phyloP scores from a whole-genome alignment of 345 rosid genomes.

The Pistacia vera region DNA sequence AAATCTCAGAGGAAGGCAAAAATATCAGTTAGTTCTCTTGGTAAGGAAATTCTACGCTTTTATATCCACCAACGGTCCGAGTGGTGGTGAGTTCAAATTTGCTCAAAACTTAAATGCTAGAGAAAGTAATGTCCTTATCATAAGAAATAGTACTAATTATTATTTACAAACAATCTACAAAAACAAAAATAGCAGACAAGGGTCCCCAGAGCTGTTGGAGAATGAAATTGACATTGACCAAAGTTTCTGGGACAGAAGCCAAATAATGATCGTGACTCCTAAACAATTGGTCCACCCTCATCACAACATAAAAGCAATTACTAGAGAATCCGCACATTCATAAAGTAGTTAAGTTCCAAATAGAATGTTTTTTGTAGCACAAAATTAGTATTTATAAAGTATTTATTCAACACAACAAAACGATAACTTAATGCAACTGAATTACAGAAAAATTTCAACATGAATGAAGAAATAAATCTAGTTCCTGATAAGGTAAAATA shows the following conservation, averaged over 20 bases:
- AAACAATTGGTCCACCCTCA: conserved; percentile 48
- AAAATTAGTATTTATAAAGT: neutral
- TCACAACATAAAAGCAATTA: conserved; percentile 29
- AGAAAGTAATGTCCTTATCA: conserved; percentile 35
- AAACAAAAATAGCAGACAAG: conserved; percentile 44
- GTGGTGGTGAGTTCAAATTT: conserved; percentile 39
- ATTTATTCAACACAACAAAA: neutral
- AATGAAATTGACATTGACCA: conserved; percentile 59
- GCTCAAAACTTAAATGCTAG: conserved; percentile 25
- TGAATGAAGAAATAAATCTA: neutral
- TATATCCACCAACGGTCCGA: conserved; percentile 46
- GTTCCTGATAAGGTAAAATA: neutral
- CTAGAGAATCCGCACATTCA: conserved; percentile 27
- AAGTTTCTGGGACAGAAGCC: conserved; percentile 62
- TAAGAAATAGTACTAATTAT: conserved; percentile 20
- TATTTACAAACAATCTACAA: conserved; percentile 27
- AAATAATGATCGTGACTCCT: conserved; percentile 49
- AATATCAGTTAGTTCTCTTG: conserved; percentile 31
- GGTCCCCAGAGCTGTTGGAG: conserved; percentile 71
- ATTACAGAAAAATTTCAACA: neutral
- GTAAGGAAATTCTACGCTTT: conserved; percentile 45
- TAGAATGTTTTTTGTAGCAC: conserved; percentile 19
- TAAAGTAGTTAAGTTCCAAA: conserved; percentile 19
- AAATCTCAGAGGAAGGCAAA: conserved; percentile 16
- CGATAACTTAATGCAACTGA: neutral